phyloP scores from a whole-genome alignment of 208 protist genomes.

The Acanthamoeba quina region DNA sequence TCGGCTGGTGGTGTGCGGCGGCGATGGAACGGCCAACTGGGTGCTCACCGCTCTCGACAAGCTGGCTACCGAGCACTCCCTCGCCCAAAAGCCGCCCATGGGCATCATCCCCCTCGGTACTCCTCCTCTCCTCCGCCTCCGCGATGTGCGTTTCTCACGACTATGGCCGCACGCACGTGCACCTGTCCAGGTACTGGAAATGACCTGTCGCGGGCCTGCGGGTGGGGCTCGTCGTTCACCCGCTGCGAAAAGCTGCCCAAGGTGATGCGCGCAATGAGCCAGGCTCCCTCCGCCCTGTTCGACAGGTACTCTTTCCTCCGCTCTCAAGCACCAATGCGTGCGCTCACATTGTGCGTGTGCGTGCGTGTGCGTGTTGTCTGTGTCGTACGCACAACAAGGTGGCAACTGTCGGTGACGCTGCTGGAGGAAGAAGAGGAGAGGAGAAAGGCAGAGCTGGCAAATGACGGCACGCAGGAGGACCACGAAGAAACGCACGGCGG shows the following conservation, averaged over 20 bases:
- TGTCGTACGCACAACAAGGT: neutral
- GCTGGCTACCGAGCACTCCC: neutral
- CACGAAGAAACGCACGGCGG: neutral
- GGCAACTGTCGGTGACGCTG: neutral
- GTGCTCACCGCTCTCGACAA: conserved; percentile 84
- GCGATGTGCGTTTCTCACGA: no score
- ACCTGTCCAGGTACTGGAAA: conserved; percentile 87
- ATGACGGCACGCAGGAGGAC: neutral
- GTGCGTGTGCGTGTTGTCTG: no score
- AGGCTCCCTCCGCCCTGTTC: neutral
- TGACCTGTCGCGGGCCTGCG: conserved; percentile 87
- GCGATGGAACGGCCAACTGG: conserved; percentile 91
- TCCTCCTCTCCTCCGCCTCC: conserved; percentile 83
- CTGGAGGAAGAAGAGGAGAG: neutral
- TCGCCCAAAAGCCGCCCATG: neutral
- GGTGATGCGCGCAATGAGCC: conserved; percentile 71
- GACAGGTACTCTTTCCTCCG: neutral
- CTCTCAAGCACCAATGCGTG: no score
- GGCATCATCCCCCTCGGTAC: conserved; percentile 32
- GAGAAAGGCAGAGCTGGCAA: neutral
- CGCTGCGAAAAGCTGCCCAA: conserved; percentile 74
- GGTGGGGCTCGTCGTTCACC: conserved; percentile 87
- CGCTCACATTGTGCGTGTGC: no score
- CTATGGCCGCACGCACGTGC: no score
- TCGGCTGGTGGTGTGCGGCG: conserved; percentile 87